Percentiles rank a stretch among this genome's conserved stretches.
Evolutionary conservation across 805 yeast genomes (phyloP).

Genomic region (Saccharomycopsis malanga): DNA sequence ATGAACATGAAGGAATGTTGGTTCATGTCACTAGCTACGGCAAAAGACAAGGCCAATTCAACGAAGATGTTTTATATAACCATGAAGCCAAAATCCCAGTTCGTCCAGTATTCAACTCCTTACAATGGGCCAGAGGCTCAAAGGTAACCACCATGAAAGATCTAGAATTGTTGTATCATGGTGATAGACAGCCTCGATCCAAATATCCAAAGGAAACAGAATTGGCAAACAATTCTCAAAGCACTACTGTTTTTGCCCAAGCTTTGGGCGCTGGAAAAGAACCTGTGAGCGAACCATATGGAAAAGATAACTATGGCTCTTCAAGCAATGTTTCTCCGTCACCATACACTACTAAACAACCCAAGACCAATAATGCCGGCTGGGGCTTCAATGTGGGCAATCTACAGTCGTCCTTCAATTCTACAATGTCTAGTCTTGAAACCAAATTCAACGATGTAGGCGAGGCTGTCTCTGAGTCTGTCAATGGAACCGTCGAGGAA

Average conservation of each 20-base stretch:
- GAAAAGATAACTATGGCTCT: not conserved
- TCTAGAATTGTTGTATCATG: slow-evolving; percentile 61
- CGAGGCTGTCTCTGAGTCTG: slow-evolving; percentile 42
- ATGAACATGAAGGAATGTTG: slow-evolving; percentile 46
- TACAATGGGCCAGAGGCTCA: slow-evolving; percentile 83
- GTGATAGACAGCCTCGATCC: slow-evolving; percentile 59
- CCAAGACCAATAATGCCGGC: slow-evolving; percentile 28
- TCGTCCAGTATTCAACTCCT: slow-evolving; percentile 71
- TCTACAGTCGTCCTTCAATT: slow-evolving; percentile 40
- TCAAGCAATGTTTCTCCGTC: not conserved
- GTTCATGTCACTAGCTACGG: slow-evolving; percentile 41
- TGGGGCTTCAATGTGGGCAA: slow-evolving; percentile 35
- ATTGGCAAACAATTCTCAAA: slow-evolving; percentile 41
- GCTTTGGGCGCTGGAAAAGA: slow-evolving; percentile 16
- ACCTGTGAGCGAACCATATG: slow-evolving; percentile 5
- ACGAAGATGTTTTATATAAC: slow-evolving; percentile 60
- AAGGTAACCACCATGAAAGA: slow-evolving; percentile 55
- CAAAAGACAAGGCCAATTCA: slow-evolving; percentile 26
- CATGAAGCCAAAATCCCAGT: slow-evolving; percentile 61
- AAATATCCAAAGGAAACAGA: slow-evolving; percentile 49
- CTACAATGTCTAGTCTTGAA: slow-evolving; percentile 47
- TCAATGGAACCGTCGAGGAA: slow-evolving; percentile 45
- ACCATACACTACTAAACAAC: not conserved
- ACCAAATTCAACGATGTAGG: slow-evolving; percentile 54
- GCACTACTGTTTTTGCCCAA: slow-evolving; percentile 25